Base-by-base conservation (phyloP, 352 stramenopile species). In the Thraustochytrium sp. region DNA sequence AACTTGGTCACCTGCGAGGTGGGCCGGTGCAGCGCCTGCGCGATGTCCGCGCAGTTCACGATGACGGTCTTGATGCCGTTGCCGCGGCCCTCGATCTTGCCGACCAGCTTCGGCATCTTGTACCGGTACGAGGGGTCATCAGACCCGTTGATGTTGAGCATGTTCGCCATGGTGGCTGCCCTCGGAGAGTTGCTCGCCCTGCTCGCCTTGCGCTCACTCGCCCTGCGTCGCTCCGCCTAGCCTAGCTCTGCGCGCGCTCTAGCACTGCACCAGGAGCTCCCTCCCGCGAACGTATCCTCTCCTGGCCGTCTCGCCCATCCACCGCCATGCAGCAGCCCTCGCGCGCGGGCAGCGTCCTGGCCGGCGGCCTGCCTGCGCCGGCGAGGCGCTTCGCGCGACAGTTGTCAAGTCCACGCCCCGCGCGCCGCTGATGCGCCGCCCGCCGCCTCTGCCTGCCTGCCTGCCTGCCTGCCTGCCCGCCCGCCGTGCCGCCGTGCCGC, bases 61-160 rank as follows among this genome's bases (percentile, higher is more conserved):
- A 99, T 94, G 42, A 98, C 90, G 42, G 97, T 99, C 90, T 99
- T 99, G 88, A 99, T 99, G 77, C 97, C 97, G 89, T 99, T 99
- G 65, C 97, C 97, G 72, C 95, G 92, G 46, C 97, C 97, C 91
- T 99, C 97, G 82, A 98, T 97, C 89, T 99, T 99, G 55, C 94
- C 95, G 84, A 90, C 89, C 53, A 98, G 88, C 29, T 93, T 92
- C 44, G 96, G 96, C 96, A 99, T 99, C 91, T 98, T 98, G 94
- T 99, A 99, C 80, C 97, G 95, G 88, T 99, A 99, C 83, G 94
- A 91, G 18, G 92, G 92, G 86, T 96, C 92, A 64, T 88, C 77
- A 54, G 73, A 86, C 74, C 82, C 82, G 55, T 88, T 84, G 34
- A 87, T 77, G 62, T 86, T 86, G 44, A 86, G 42, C 29, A 34